Percentiles rank a stretch among this genome's conserved stretches.
Conservation (phyloP, 2,329 filamentous ascomycete genomes). For the Nemania sp. region DNA sequence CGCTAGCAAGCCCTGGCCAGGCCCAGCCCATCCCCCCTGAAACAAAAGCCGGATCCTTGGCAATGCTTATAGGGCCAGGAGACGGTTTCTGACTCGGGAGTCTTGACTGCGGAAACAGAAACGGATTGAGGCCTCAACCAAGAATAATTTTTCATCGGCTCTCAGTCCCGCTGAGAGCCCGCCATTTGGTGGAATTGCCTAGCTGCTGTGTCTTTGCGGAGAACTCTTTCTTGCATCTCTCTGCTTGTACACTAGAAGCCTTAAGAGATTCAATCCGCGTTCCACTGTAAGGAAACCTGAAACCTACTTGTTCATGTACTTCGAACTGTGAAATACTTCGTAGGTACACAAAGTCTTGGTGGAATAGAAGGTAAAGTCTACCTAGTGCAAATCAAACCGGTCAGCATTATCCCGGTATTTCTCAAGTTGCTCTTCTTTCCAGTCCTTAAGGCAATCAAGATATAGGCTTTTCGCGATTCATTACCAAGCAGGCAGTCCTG, state of each 20-base stretch:
- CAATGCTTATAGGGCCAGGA: not conserved
- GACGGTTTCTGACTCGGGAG: constrained; percentile 5
- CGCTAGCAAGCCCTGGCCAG: constrained; percentile 8
- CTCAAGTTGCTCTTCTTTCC: too few relatives aligned
- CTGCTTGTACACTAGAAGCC: too few relatives aligned
- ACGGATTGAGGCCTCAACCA: not conserved
- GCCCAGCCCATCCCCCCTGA: constrained; percentile 12
- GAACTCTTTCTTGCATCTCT: not conserved
- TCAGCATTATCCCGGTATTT: too few relatives aligned
- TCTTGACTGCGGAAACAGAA: not conserved
- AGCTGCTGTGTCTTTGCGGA: not conserved
- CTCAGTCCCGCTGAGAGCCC: not conserved
- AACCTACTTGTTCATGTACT: too few relatives aligned
- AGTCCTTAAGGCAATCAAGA: too few relatives aligned
- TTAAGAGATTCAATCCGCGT: too few relatives aligned
- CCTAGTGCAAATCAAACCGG: too few relatives aligned
- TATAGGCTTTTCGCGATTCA: not conserved
- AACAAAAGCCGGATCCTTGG: constrained; percentile 3
- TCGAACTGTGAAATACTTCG: too few relatives aligned
- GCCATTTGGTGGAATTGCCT: not conserved
- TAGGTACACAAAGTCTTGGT: not conserved
- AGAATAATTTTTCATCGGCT: constrained; percentile 5
- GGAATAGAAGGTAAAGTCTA: too few relatives aligned
- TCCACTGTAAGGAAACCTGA: too few relatives aligned
- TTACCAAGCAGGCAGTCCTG: constrained; percentile 6